phyloP scores from a whole-genome alignment of 805 yeast genomes.

The Zygoascus ofunaensis region DNA sequence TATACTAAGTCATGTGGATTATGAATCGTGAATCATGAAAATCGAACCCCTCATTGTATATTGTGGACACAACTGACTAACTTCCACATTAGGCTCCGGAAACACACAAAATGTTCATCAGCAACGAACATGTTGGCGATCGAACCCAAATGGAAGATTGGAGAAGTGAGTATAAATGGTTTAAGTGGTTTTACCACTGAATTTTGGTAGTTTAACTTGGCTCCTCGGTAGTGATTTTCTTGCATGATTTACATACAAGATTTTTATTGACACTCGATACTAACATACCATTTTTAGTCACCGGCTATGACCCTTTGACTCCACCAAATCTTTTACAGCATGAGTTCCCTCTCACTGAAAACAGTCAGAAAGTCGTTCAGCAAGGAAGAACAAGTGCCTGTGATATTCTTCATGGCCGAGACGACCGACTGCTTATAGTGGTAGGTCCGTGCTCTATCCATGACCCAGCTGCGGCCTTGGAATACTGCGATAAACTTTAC shows the following conservation, averaged over 20 bases:
- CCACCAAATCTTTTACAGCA: conserved; percentile 89
- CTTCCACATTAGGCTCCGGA: not conserved
- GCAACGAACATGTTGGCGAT: conserved; percentile 79
- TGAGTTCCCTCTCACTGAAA: conserved; percentile 61
- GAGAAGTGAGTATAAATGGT: conserved; percentile 36
- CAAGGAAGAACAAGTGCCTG: conserved; percentile 70
- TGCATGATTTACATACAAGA: too few species aligned
- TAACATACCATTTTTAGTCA: conserved; percentile 31
- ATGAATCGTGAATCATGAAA: too few species aligned
- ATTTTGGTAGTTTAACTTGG: too few species aligned
- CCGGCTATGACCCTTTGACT: conserved; percentile 91
- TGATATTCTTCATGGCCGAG: conserved; percentile 66
- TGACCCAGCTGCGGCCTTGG: conserved; percentile 86
- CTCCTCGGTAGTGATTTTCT: too few species aligned
- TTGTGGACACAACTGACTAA: not conserved
- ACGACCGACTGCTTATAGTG: conserved; percentile 79
- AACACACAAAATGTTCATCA: conserved; percentile 55
- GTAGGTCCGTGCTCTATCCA: conserved; percentile 98
- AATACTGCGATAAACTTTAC: conserved; percentile 64
- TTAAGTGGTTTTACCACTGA: not conserved
- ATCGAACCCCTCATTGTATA: too few species aligned
- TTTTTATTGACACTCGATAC: too few species aligned
- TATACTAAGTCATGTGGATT: too few species aligned
- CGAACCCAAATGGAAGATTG: conserved; percentile 63
- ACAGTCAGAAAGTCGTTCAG: conserved; percentile 53